A percentile compares a stretch with the other conserved stretches of the same genome.
Conservation (phyloP, 768 basidiomycete genomes). For the Termitomyces sp. region DNA sequence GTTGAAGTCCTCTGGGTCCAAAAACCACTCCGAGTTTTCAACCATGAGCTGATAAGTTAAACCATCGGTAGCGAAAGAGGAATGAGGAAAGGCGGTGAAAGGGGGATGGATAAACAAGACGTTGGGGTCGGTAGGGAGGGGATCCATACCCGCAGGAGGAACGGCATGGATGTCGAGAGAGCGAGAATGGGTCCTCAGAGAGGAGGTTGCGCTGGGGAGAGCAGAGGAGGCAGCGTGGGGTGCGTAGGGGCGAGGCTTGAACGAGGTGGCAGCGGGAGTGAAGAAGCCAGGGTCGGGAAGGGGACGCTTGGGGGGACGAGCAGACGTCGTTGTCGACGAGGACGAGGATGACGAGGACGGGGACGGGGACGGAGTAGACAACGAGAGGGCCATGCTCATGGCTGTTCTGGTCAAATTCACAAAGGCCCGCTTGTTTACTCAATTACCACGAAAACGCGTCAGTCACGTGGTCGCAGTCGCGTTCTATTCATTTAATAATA, state of each 20-base stretch:
- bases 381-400: conserved; percentile 8
- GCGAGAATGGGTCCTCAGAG: conserved; percentile 25
- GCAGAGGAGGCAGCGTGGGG: conserved; percentile 28
- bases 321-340: conserved; percentile 19
- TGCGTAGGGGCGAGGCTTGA: conserved; percentile 61
- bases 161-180: conserved; percentile 37
- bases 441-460: conserved; percentile 35
- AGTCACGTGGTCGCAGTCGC: conserved; percentile 26
- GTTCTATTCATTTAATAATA: conserved; percentile 1
- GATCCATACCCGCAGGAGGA: conserved; percentile 58
- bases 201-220: conserved; percentile 20
- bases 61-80: conserved; percentile 57
- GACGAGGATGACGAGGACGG: background rate
- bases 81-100: conserved; percentile 60
- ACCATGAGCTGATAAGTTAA: conserved; percentile 68
- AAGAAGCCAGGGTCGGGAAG: conserved; percentile 56
- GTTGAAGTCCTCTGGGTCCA: conserved; percentile 64
- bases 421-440: conserved; percentile 12
- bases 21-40: conserved; percentile 77
- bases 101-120: conserved; percentile 73
- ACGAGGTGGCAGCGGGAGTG: conserved; percentile 55
- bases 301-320: conserved; percentile 43
- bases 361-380: conserved; percentile 1
- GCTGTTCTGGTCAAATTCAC: background rate
- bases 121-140: conserved; percentile 57